Percentiles rank a stretch among this genome's conserved stretches.
These are phyloP conservation scores for Plantago major DNA, from an alignment of 257 asterid species.

Conservation along the genomic window DNA sequence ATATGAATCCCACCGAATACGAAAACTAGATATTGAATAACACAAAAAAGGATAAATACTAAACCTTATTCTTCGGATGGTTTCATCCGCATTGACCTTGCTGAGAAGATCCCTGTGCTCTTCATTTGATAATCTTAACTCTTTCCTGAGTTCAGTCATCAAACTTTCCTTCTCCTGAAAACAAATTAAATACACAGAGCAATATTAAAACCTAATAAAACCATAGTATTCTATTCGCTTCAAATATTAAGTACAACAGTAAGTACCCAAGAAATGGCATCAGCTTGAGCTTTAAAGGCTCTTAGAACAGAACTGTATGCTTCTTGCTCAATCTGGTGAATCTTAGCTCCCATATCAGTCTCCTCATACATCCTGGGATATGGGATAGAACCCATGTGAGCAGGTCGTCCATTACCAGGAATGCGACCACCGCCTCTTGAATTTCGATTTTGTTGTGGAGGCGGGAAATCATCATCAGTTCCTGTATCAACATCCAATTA, in stretches of 20 bases:
- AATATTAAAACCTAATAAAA: constrained; percentile 27
- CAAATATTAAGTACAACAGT: constrained; percentile 14
- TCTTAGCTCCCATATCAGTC: constrained; percentile 68
- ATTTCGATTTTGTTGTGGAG: constrained; percentile 86
- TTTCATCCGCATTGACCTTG: constrained; percentile 70
- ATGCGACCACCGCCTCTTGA: constrained; percentile 76
- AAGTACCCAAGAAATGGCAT: constrained; percentile 87
- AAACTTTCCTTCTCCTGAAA: constrained; percentile 73
- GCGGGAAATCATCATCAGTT: constrained; percentile 95
- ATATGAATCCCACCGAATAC: constrained; percentile 10
- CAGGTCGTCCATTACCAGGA: constrained; percentile 79
- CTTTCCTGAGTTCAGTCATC: constrained; percentile 74
- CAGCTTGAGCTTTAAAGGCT: constrained; percentile 96
- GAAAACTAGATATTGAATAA: not conserved
- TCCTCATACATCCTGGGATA: constrained; percentile 50
- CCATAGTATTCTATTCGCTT: constrained; percentile 27
- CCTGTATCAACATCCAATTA: constrained; percentile 44
- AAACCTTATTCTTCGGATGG: constrained; percentile 71
- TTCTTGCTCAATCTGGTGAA: constrained; percentile 94
- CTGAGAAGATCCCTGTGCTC: constrained; percentile 76
- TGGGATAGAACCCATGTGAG: constrained; percentile 49
- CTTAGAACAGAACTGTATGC: constrained; percentile 83
- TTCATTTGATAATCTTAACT: constrained; percentile 73
- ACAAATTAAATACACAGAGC: constrained; percentile 23
- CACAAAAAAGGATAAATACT: not conserved